Percentiles rank a stretch among this genome's conserved stretches.
Evolutionary conservation across 768 basidiomycete species (phyloP).

Genomic region (Boletus reticuloceps): DNA sequence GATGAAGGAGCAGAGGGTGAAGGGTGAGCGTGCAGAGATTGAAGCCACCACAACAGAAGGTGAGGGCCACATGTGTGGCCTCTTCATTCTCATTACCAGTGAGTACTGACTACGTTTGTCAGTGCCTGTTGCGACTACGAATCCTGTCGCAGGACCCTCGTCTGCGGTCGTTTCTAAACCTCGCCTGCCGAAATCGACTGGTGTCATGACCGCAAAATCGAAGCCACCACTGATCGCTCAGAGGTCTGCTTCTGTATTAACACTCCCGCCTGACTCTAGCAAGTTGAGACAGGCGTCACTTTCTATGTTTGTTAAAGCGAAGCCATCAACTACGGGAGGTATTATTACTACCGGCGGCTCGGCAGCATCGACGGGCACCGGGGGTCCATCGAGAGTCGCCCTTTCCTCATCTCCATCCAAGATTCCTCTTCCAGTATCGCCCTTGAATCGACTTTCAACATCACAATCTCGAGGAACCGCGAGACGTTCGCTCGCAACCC

Average conservation of each 20-base stretch:
- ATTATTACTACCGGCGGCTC: neutral
- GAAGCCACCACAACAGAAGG: conserved; percentile 3
- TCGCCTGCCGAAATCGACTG: conserved; percentile 7
- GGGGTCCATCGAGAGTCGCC: conserved; percentile 5
- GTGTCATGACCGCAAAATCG: neutral
- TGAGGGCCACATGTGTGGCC: neutral
- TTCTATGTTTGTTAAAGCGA: conserved; percentile 19
- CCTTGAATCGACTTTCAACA: neutral
- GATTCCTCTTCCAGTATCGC: conserved; percentile 25
- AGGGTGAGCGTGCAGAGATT: neutral
- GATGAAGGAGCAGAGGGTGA: conserved; percentile 19
- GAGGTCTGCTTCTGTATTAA: conserved; percentile 12
- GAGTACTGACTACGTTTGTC: conserved; percentile 2
- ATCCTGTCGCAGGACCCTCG: neutral
- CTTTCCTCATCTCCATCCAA: conserved; percentile 24
- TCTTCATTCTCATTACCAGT: neutral
- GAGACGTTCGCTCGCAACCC: conserved; percentile 51
- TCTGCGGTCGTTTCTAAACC: neutral
- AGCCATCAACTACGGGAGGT: neutral
- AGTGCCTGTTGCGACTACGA: neutral
- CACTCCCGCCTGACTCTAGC: conserved; percentile 4
- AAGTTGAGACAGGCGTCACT: conserved; percentile 29
- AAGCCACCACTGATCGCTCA: neutral
- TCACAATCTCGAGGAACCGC: conserved; percentile 8
- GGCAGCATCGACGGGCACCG: conserved; percentile 1